phyloP scores from a whole-genome alignment of 129 eudicot genomes.

The Flaveria robusta region DNA sequence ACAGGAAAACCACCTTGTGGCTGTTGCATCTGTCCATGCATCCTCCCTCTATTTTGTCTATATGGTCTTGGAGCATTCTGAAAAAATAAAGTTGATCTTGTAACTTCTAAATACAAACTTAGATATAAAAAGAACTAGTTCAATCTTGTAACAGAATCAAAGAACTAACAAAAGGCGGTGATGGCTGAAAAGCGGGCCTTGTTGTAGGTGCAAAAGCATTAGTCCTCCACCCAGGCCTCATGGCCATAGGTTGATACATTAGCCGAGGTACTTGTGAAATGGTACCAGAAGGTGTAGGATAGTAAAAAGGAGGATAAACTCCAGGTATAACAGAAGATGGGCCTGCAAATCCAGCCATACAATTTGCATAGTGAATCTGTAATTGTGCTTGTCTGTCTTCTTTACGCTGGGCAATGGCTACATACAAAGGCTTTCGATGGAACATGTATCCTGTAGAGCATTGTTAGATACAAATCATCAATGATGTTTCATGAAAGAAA shows the following conservation, averaged over 20 bases:
- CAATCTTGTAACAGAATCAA: not conserved
- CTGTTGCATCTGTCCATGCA: conserved; percentile 42
- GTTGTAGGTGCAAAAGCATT: conserved; percentile 58
- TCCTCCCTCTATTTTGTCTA: conserved; percentile 67
- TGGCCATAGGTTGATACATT: conserved; percentile 65
- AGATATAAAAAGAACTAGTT: not conserved
- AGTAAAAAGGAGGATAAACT: conserved; percentile 64
- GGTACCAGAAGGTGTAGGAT: conserved; percentile 54
- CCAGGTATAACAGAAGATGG: conserved; percentile 59
- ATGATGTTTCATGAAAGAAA: not conserved
- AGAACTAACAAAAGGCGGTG: conserved; percentile 52
- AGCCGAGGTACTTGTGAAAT: conserved; percentile 60
- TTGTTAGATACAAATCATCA: not conserved
- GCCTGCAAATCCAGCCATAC: conserved; percentile 53
- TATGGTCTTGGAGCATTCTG: conserved; percentile 51
- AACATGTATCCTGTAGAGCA: conserved; percentile 61
- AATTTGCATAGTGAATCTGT: conserved; percentile 62
- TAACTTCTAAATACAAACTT: conserved; percentile 5
- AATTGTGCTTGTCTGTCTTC: conserved; percentile 79
- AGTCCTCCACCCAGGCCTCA: conserved; percentile 79
- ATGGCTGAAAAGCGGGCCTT: conserved; percentile 54
- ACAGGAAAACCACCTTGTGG: conserved; percentile 39
- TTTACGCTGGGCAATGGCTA: conserved; percentile 91
- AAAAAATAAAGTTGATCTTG: not conserved
- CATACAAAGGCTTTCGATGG: conserved; percentile 76